Evolutionary conservation across 441 rosid species (phyloP).

Genomic region (California macrophylla): DNA sequence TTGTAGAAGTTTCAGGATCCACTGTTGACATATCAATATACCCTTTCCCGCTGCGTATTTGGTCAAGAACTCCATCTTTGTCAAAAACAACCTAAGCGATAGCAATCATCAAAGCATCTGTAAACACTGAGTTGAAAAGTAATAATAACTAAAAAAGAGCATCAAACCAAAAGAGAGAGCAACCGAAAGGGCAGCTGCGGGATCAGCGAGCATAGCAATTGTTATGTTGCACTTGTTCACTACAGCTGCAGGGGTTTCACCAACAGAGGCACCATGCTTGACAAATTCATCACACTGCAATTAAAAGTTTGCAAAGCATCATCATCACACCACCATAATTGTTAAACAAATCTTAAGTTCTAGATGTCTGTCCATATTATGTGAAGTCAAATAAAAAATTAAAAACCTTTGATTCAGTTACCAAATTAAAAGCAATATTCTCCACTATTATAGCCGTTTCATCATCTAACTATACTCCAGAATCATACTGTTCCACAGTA

Average conservation of each 20-base stretch:
- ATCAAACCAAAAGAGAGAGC: conserved; percentile 10
- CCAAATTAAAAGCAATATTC: neutral
- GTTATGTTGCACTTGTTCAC: conserved; percentile 77
- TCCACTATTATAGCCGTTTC: neutral
- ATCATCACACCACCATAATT: neutral
- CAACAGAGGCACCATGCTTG: conserved; percentile 64
- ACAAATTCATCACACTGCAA: conserved; percentile 75
- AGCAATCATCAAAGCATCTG: conserved; percentile 17
- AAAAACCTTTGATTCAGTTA: neutral
- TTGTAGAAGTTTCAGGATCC: conserved; percentile 74
- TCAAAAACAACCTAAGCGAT: conserved; percentile 70
- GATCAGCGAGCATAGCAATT: conserved; percentile 85
- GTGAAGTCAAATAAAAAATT: neutral
- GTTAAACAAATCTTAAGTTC: neutral
- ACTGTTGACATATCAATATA: conserved; percentile 95
- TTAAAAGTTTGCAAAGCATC: neutral
- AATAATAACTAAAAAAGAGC: neutral
- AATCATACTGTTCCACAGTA: neutral
- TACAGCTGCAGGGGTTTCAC: conserved; percentile 74
- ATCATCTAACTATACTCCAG: neutral
- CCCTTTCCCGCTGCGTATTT: conserved; percentile 60
- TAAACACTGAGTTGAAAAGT: neutral
- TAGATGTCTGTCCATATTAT: too few species aligned
- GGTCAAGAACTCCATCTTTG: conserved; percentile 72
- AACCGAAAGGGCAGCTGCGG: conserved; percentile 78